Evolutionary conservation across 768 basidiomycete genomes (phyloP).

Genomic region (Lentinula guzmanii): DNA sequence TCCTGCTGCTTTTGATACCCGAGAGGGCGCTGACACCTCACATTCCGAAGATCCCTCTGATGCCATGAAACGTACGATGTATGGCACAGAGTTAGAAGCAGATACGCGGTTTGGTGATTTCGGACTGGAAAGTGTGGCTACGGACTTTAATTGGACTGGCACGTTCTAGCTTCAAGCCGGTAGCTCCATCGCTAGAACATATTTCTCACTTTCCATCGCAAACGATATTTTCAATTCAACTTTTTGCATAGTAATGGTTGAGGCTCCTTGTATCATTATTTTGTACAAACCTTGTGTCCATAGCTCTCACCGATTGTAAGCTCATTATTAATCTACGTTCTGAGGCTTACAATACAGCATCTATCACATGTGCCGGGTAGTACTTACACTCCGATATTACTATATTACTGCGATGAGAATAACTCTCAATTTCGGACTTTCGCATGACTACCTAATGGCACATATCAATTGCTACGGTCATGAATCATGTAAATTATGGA

Average conservation of each 20-base stretch:
- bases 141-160: constrained; percentile 59
- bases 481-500: neutral
- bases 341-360: too few species aligned
- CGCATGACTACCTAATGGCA: neutral
- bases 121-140: constrained; percentile 72
- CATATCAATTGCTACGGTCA: neutral
- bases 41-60: constrained; percentile 29
- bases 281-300: neutral
- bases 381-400: too few species aligned
- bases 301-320: neutral
- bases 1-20: constrained; percentile 29
- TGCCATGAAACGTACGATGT: constrained; percentile 62
- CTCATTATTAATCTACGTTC: neutral
- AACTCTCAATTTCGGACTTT: neutral
- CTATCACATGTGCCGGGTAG: too few species aligned
- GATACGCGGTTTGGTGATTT: constrained; percentile 86
- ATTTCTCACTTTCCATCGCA: neutral
- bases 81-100: constrained; percentile 75
- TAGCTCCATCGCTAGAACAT: neutral
- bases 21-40: constrained; percentile 22
- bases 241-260: constrained; percentile 1
- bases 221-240: neutral
- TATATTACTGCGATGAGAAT: too few species aligned
- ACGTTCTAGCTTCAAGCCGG: constrained; percentile 23
- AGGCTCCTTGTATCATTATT: neutral